A percentile compares a stretch with the other conserved stretches of the same genome.
These are phyloP conservation scores for Botrytis porri DNA, from an alignment of 2,329 filamentous ascomycete species.

Conservation along the genomic window DNA sequence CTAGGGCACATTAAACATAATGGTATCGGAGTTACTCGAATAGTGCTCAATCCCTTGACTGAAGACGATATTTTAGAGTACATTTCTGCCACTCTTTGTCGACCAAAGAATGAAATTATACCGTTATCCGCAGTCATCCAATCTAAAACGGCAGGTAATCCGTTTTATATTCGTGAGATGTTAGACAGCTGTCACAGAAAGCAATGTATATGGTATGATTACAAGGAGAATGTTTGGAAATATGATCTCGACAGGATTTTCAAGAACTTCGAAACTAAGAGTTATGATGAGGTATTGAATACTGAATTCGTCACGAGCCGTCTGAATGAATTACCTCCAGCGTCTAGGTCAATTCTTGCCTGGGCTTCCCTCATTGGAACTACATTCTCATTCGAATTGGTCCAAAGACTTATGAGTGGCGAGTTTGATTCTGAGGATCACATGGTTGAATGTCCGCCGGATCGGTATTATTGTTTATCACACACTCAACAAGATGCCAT, in stretches of 20 bases:
- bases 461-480: slow-evolving; percentile 41
- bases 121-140: slow-evolving; percentile 81
- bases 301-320: slow-evolving; percentile 78
- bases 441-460: slow-evolving; percentile 40
- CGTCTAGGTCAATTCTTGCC: slow-evolving; percentile 74
- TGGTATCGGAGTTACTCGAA: slow-evolving; percentile 60
- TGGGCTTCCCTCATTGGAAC: slow-evolving; percentile 85
- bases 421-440: slow-evolving; percentile 58
- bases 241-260: slow-evolving; percentile 86
- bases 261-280: slow-evolving; percentile 74
- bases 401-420: slow-evolving; percentile 72
- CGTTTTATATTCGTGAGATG: slow-evolving; percentile 87
- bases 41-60: slow-evolving; percentile 68
- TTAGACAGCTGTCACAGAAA: slow-evolving; percentile 82
- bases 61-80: slow-evolving; percentile 81
- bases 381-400: slow-evolving; percentile 77
- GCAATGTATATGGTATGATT: slow-evolving; percentile 88
- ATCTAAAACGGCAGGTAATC: slow-evolving; percentile 71
- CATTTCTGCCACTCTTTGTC: slow-evolving; percentile 76
- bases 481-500: slow-evolving; percentile 65
- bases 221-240: slow-evolving; percentile 76
- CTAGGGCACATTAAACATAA: slow-evolving; percentile 39
- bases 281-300: slow-evolving; percentile 75
- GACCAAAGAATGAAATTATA: slow-evolving; percentile 67
- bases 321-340: slow-evolving; percentile 69